These are phyloP conservation scores for Mycocentrospora acerina DNA, from an alignment of 2,329 filamentous ascomycete genomes.

Conservation along the genomic window DNA sequence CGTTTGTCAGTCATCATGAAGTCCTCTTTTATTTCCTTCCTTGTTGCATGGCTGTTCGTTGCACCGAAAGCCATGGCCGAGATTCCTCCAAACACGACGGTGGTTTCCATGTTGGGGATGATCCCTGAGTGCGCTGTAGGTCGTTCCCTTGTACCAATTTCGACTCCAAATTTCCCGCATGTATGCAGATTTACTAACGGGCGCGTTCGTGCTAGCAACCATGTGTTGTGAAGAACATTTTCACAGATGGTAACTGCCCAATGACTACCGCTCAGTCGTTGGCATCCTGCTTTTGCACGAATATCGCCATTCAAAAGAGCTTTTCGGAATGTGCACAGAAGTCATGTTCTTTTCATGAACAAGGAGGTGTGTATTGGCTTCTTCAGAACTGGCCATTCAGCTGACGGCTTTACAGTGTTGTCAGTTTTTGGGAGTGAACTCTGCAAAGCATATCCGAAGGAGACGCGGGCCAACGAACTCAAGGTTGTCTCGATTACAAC, in stretches of 20 bases:
- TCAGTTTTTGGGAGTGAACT: conserved; percentile 6
- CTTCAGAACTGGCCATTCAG: too few species aligned
- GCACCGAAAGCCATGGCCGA: conserved; percentile 1
- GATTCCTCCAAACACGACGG: conserved; percentile 5
- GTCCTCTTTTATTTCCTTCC: neutral
- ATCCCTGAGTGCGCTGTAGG: conserved; percentile 12
- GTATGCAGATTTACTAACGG: conserved; percentile 1
- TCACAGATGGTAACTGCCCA: conserved; percentile 10
- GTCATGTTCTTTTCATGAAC: conserved; percentile 6
- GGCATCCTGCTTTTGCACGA: conserved; percentile 10
- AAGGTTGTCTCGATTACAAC: conserved; percentile 10
- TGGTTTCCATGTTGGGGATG: conserved; percentile 11
- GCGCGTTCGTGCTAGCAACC: conserved; percentile 3
- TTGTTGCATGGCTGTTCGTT: conserved; percentile 1
- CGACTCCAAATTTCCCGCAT: neutral
- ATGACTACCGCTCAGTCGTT: conserved; percentile 10
- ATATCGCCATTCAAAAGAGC: conserved; percentile 7
- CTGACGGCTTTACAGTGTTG: conserved; percentile 7
- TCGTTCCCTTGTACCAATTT: neutral
- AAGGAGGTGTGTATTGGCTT: conserved; percentile 3
- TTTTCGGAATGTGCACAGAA: conserved; percentile 12
- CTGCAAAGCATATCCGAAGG: conserved; percentile 13
- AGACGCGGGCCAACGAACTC: conserved; percentile 11
- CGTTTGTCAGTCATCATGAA: too few species aligned
- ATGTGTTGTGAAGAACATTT: conserved; percentile 12